Base-by-base conservation (phyloP, 1,139 yeast genomes). In the Yamadazyma membranifaciens region DNA sequence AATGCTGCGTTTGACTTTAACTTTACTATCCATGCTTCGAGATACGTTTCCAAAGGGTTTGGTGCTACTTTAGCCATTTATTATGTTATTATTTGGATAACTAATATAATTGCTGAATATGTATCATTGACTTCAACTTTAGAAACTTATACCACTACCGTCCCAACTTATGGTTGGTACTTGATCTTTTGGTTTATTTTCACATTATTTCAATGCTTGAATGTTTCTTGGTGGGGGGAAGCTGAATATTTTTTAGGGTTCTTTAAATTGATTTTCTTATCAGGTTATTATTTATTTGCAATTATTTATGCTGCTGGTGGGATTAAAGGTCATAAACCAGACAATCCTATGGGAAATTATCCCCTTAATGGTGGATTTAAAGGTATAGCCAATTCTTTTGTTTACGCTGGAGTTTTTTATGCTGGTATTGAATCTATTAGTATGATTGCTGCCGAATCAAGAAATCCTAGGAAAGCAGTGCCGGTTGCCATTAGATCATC, bases 341-440 rank as follows among this genome's bases (percentile, higher is more conserved):
- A 74, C 3, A 66, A 69, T 45, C 73, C 72, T 2, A 54, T 54
- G 37, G 61, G 64, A 4, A 71, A 67, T 36, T 67, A 67, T 12
- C 74, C 74, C 5, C 56, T 67, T 46, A 73, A 68, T 15, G 46
- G 61, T 45, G 73, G 73, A 0, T 63, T 69, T 48, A 53, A 59
- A 39, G 75, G 75, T 0, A 67, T 68, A 46, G 67, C 68, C 29
- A 56, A 55, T 14, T 59, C 66, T 7, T 69, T 68, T 42, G 70
- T 62, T 9, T 75, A 83, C 27, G 83, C 87, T 2, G 72, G 83
- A 13, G 81, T 79, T 54, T 82, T 85, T 6, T 80, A 75, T 50
- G 84, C 85, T 47, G 87, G 87, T 32, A 73, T 82, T 4, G 87
- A 82, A 55, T 67, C 79, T 12, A 73, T 81, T 38, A 78, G 84